These are phyloP conservation scores for Rhamnella rubrinervis DNA, from an alignment of 331 rosid genomes.

Conservation along the genomic window DNA sequence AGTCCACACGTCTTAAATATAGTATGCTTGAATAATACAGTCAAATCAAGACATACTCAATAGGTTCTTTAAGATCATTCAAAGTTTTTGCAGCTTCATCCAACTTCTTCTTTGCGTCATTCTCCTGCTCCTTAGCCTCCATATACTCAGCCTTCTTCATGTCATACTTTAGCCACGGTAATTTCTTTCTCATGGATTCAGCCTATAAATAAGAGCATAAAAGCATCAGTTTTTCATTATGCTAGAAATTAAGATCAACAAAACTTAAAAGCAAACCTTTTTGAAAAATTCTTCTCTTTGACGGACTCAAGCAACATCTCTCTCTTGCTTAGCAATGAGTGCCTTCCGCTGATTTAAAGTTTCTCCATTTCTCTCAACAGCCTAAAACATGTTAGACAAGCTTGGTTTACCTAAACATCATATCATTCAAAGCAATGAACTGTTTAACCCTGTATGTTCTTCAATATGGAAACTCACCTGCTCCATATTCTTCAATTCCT, in stretches of 20 bases:
- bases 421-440: no score
- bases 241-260: conserved; percentile 7
- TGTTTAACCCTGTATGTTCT: conserved; percentile 32
- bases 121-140: conserved; percentile 66
- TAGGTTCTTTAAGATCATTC: conserved; percentile 16
- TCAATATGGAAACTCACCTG: no score
- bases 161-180: conserved; percentile 91
- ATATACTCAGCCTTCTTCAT: conserved; percentile 76
- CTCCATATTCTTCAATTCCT: conserved; percentile 37
- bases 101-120: conserved; percentile 56
- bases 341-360: conserved; percentile 76
- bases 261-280: conserved; percentile 48
- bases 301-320: conserved; percentile 90
- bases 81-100: conserved; percentile 67
- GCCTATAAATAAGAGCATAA: conserved; percentile 27
- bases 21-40: conserved; percentile 12
- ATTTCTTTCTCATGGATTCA: conserved; percentile 79
- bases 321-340: conserved; percentile 75
- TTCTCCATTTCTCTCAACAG: conserved; percentile 78
- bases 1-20: not conserved
- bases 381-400: conserved; percentile 40
- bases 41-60: not conserved
- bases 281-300: conserved; percentile 80
- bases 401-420: no score
- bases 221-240: not conserved